Evolutionary conservation across 2,329 filamentous ascomycete species (phyloP), one percentile per base, ranked within the genome.

Genomic region (Phaeosphaeriaceae sp.): DNA sequence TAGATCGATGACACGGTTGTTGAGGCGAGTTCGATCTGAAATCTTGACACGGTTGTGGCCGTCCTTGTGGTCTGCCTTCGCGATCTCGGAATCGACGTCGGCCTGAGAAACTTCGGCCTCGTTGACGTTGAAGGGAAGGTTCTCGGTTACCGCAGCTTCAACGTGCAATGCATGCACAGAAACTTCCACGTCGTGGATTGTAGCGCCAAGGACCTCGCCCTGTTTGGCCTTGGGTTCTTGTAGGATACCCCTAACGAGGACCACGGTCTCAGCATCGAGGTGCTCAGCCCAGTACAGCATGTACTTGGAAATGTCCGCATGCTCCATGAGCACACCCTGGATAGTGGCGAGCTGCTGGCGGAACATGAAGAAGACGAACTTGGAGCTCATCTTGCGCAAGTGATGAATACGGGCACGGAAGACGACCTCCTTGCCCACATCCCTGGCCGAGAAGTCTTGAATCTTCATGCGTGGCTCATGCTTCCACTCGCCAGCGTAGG

Each of bases 231-330:
- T 88, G 0, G 92, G 90, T 60, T 85, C 83, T 70, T 92, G 90
- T 3, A 97, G 79, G 1, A 85, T 85, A 57, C 92, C 93, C 52
- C 85, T 87, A 55, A 96, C 87, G 56, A 91, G 86, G 5, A 97
- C 88, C 51, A 97, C 85, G 7, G 88, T 90, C 73, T 96, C 93
- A 6, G 89, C 82, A 54, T 89, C 88, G 47, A 97, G 82, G 73
- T 92, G 91, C 78, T 96, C 91, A 2, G 91, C 91, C 91, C 92
- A 96, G 72, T 91, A 89, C 25, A 97, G 84, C 84, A 97, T 94
- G 68, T 90, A 85, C 57, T 88, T 84, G 1, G 90, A 89, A 11
- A 91, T 84, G 48, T 82, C 81, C 7, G 87, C 85, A 63, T 88
- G 81, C 64, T 85, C 81, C 59, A 87, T 82, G 42, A 97, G 81